Evolutionary conservation across 2,329 filamentous ascomycete species (phyloP), one percentile per base, ranked within the genome.

Genomic region (Penicillium fuscoglaucum): DNA sequence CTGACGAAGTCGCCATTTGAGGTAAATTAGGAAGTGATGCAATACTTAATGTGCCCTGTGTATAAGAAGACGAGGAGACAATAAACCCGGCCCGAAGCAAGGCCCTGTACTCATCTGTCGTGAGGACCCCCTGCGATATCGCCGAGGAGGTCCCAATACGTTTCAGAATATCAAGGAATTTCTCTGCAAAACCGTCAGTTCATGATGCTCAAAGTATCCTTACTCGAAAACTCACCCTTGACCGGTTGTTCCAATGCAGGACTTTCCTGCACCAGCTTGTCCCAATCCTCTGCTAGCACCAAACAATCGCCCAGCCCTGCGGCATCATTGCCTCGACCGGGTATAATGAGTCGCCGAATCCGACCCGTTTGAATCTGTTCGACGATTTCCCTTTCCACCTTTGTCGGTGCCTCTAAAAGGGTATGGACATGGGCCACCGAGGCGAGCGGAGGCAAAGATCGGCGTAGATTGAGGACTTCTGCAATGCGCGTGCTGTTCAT

Each of bases 401-500:
- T 74, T 0, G 85, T 87, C 6, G 84, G 80, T 2, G 82, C 83
- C 24, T 77, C 72, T 39, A 82, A 76, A 15, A 88, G 66, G 1
- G 84, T 84, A 70, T 87, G 83, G 0, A 88, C 74, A 71, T 88
- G 85, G 19, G 84, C 83, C 46, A 86, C 72, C 0, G 83, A 85
- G 12, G 85, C 83, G 29, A 87, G 78, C 0, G 83, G 82, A 13
- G 86, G 84, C 46, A 88, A 68, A 43, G 74, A 77, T 49, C 73
- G 77, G 13, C 84, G 79, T 59, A 82, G 80, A 52, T 86, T 85
- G 51, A 88, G 71, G 2, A 86, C 79, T 60, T 86, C 80, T 5
- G 84, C 80, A 46, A 86, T 86, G 10, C 83, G 79, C 9, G 80
- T 82, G 59, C 83, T 85, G 67, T 84, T 85, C 84, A 88, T 87